These are phyloP conservation scores for Eucalyptus rudis DNA, from an alignment of 345 rosid species.

Conservation along the genomic window DNA sequence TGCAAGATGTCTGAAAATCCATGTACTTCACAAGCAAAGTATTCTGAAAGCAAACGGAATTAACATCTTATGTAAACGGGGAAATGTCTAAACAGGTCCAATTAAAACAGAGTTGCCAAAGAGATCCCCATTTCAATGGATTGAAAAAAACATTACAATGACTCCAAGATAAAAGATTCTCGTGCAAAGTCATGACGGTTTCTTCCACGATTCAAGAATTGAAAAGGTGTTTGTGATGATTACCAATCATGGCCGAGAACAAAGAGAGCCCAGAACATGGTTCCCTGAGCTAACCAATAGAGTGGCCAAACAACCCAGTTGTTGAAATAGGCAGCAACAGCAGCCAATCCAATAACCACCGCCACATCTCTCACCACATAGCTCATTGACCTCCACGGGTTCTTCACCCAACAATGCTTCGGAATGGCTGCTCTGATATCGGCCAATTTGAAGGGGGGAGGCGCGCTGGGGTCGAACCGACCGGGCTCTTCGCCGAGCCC, in stretches of 20 bases:
- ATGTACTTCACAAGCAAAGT: neutral
- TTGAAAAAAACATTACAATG: neutral
- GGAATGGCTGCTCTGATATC: constrained; percentile 80
- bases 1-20: neutral
- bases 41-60: neutral
- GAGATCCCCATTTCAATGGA: neutral
- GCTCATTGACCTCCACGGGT: constrained; percentile 72
- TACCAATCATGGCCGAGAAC: constrained; percentile 98
- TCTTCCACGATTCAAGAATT: neutral
- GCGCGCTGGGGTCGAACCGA: constrained; percentile 18
- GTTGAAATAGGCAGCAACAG: constrained; percentile 59
- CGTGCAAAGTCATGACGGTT: neutral
- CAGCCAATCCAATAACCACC: constrained; percentile 62
- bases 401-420: constrained; percentile 85
- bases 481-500: neutral
- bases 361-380: constrained; percentile 69
- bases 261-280: constrained; percentile 97
- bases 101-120: neutral
- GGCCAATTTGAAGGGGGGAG: constrained; percentile 66
- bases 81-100: neutral
- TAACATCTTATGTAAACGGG: neutral
- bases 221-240: neutral
- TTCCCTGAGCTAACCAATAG: constrained; percentile 86
- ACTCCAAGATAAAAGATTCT: neutral
- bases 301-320: constrained; percentile 84